Evolutionary conservation across 768 basidiomycete genomes (phyloP), one percentile per base, ranked within the genome.

Genomic region (Saitozyma sp.): DNA sequence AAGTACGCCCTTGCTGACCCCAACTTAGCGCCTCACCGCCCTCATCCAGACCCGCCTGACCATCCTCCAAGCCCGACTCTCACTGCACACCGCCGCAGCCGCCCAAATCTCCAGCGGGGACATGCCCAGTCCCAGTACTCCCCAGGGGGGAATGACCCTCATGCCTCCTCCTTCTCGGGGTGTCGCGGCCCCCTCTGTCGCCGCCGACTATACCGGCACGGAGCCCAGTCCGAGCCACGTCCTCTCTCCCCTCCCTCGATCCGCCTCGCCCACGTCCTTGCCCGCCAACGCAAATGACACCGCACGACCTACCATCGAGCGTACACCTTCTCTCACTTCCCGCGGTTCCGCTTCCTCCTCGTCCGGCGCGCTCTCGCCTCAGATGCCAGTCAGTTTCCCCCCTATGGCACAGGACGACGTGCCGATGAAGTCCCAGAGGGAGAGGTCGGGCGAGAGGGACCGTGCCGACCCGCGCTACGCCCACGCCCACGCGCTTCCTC

Each of bases 1-100:
- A 43, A 20, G 4, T 20, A 40, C 16, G 46, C 17, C 46, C 14
- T 48, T 48, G 19, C 46, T 48, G 46, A 40, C 51, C 1, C 50
- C 17, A 11, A 42, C 29, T 29, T 54, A 77, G 73, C 74, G 78
- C 39, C 69, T 77, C 20, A 72, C 78, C 4, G 70, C 74, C 38
- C 65, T 77, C 50, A 74, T 79, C 19, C 73, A 75, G 51, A 79
- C 75, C 20, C 69, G 78, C 43, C 65, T 79, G 9, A 70, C 74
- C 17, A 68, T 79, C 57, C 74, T 79, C 11, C 78, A 77, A 70
- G 76, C 71, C n/a, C 64, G 71, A 37, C 63, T 75, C 1, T 67
- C 63, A 8, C 63, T 75, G 0, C 74, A 75, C 49, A 64, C 71
- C 13, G 68, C 74, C 14, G 71, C 74, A 20, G 71, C 71, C 7